Evolutionary conservation across 495 filamentous ascomycete species (phyloP).

Genomic region (Trichoderma parareesei): DNA sequence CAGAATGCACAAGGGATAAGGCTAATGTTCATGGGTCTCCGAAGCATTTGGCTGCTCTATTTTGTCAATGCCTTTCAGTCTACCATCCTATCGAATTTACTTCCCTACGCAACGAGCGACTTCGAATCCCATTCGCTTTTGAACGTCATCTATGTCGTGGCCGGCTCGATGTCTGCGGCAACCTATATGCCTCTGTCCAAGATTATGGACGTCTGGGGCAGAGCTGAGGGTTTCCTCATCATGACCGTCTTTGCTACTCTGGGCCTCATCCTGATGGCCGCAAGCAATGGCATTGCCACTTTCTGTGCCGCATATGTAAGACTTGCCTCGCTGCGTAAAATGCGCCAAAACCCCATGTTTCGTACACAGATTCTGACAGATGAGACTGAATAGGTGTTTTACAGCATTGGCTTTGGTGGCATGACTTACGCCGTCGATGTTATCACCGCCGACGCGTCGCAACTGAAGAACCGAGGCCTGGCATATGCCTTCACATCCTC

Average conservation of each 20-base stretch:
- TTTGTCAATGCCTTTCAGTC: slow-evolving; percentile 42
- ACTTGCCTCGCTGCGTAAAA: slow-evolving; percentile 53
- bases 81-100: slow-evolving; percentile 29
- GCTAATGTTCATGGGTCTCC: no score
- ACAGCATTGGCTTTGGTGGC: no score
- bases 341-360: slow-evolving; percentile 23
- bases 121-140: slow-evolving; percentile 40
- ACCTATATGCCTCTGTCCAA: slow-evolving; percentile 55
- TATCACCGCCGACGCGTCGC: no score
- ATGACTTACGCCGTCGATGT: no score
- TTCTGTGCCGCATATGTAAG: slow-evolving; percentile 50
- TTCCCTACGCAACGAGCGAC: slow-evolving; percentile 38
- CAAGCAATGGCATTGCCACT: slow-evolving; percentile 35
- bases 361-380: no score
- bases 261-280: slow-evolving; percentile 45
- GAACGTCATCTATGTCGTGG: slow-evolving; percentile 39
- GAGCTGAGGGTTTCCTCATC: slow-evolving; percentile 36
- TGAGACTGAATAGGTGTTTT: no score
- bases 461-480: slow-evolving; percentile 19
- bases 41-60: slow-evolving; percentile 40
- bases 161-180: slow-evolving; percentile 51
- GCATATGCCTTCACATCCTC: slow-evolving; percentile 53
- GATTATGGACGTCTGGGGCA: slow-evolving; percentile 57
- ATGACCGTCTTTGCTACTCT: slow-evolving; percentile 32
- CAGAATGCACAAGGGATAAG: no score